Conservation (phyloP, 805 yeast species). For the Metschnikowia vanudenii region DNA sequence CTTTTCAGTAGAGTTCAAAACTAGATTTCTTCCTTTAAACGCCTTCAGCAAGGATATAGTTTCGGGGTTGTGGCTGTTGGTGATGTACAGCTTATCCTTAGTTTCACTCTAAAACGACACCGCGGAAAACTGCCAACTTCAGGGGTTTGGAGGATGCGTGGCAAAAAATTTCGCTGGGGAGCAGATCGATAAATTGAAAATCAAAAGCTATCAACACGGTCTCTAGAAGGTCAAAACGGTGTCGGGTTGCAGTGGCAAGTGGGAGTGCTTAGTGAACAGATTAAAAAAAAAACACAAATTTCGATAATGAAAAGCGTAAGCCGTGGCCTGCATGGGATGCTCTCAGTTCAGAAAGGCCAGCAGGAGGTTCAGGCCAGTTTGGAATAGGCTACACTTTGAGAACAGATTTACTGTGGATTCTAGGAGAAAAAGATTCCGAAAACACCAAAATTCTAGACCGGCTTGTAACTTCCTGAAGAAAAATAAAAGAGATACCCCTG, state of each 20-base stretch:
- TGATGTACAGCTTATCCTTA: neutral
- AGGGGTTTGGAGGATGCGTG: neutral
- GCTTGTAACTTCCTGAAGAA: no score
- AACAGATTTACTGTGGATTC: neutral
- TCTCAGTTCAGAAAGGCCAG: conserved; percentile 3
- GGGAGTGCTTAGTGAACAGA: neutral
- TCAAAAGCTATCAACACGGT: neutral
- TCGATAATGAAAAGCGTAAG: conserved; percentile 8
- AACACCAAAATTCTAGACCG: no score
- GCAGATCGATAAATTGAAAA: neutral
- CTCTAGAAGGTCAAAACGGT: neutral
- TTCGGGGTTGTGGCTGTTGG: neutral
- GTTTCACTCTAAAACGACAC: neutral
- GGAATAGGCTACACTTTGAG: neutral
- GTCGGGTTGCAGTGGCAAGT: neutral
- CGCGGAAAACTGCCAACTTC: neutral
- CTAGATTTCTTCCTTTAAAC: no score
- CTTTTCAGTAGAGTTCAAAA: no score
- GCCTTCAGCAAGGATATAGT: no score
- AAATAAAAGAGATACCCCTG: no score
- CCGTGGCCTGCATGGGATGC: conserved; percentile 6
- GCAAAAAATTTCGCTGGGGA: neutral
- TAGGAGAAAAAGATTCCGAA: no score
- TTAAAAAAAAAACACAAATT: neutral
- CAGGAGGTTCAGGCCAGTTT: neutral